Evolutionary conservation across 1,139 yeast genomes (phyloP).

Genomic region (Chernovozyma aurita): DNA sequence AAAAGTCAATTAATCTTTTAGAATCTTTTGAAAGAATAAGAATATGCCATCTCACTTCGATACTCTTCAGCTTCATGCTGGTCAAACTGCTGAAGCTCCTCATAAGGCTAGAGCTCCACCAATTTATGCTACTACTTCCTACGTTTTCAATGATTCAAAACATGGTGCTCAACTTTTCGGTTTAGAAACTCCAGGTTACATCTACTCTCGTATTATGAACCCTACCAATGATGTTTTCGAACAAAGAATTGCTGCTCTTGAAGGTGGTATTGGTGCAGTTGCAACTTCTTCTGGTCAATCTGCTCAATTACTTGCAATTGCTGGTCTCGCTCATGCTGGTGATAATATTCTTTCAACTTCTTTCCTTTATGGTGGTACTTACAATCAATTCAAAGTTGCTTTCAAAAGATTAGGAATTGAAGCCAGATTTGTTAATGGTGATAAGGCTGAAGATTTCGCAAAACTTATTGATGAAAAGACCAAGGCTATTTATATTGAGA

Average conservation of each 20-base stretch:
- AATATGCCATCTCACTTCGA: constrained; percentile 66
- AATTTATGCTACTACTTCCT: constrained; percentile 83
- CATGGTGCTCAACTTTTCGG: constrained; percentile 92
- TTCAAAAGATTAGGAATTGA: constrained; percentile 86
- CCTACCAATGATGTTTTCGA: constrained; percentile 93
- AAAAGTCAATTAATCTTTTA: neutral
- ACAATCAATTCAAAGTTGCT: constrained; percentile 89
- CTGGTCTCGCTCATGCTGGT: constrained; percentile 82
- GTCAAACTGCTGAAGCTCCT: constrained; percentile 63
- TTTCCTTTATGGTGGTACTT: constrained; percentile 94
- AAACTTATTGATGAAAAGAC: constrained; percentile 76
- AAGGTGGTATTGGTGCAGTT: constrained; percentile 86
- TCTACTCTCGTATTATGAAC: constrained; percentile 86
- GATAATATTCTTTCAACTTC: constrained; percentile 87
- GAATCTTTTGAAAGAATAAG: neutral
- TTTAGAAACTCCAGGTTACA: constrained; percentile 73
- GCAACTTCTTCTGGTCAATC: constrained; percentile 96
- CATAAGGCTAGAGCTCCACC: constrained; percentile 85
- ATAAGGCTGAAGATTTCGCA: constrained; percentile 64
- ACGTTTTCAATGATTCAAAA: constrained; percentile 78
- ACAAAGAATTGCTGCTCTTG: constrained; percentile 87
- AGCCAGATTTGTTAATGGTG: constrained; percentile 79
- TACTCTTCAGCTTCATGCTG: constrained; percentile 92
- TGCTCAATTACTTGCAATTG: constrained; percentile 82
- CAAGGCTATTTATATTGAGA: constrained; percentile 84